Conservation (phyloP, 441 rosid genomes). For the Lepidium campestre region DNA sequence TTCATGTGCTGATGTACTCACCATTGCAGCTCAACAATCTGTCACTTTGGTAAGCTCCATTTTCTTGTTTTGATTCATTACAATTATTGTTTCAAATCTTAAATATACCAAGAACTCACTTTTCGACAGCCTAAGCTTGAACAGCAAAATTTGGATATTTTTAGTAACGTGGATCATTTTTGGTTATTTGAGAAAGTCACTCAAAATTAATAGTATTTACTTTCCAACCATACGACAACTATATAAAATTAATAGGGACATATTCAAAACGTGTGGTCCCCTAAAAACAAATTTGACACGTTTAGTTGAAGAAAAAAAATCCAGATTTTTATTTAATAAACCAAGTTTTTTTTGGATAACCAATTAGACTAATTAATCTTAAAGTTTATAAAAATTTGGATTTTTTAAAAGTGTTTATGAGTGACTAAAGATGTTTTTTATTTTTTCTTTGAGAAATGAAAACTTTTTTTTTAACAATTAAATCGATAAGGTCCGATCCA, state of each 20-base stretch:
- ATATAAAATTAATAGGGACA: background rate
- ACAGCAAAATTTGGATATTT: background rate
- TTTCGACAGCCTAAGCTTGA: background rate
- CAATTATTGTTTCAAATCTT: background rate
- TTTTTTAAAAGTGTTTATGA: too few species aligned
- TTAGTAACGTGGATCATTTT: background rate
- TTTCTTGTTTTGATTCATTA: background rate
- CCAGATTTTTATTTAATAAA: too few species aligned
- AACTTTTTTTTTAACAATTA: too few species aligned
- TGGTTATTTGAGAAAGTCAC: background rate
- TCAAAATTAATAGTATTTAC: background rate
- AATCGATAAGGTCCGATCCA: too few species aligned
- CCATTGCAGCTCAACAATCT: too few species aligned
- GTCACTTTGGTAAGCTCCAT: too few species aligned
- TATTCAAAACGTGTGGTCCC: constrained; percentile 8
- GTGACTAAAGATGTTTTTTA: too few species aligned
- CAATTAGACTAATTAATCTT: too few species aligned
- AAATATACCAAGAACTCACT: background rate
- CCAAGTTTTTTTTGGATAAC: too few species aligned
- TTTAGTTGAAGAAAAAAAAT: background rate
- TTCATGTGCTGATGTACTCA: too few species aligned
- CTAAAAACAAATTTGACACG: background rate
- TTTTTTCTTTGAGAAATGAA: too few species aligned
- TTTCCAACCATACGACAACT: background rate
- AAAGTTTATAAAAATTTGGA: too few species aligned